Conservation (phyloP, 495 filamentous ascomycete genomes). For the Penicillium desertorum region DNA sequence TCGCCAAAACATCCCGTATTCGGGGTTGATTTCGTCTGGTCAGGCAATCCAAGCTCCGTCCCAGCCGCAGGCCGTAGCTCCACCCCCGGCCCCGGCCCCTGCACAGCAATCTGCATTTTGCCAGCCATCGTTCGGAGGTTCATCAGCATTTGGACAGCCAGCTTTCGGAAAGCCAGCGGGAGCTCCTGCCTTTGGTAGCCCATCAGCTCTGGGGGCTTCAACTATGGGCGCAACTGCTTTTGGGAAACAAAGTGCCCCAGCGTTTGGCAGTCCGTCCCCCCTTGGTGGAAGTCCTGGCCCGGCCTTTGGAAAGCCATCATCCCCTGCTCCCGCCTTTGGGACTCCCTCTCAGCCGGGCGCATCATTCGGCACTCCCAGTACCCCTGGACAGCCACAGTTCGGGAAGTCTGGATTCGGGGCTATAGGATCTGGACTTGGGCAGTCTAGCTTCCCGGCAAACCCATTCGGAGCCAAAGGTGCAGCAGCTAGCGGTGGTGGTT, state of each 20-base stretch:
- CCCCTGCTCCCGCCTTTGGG: slow-evolving; percentile 36
- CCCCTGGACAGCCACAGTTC: slow-evolving; percentile 35
- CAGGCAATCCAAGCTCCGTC: slow-evolving; percentile 29
- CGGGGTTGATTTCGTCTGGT: slow-evolving; percentile 57
- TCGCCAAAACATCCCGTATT: slow-evolving; percentile 66
- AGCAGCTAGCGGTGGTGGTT: slow-evolving; percentile 37
- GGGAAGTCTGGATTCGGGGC: slow-evolving; percentile 51
- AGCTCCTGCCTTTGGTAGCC: slow-evolving; percentile 38
- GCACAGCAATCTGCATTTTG: slow-evolving; percentile 42
- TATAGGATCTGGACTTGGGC: slow-evolving; percentile 43
- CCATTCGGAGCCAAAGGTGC: slow-evolving; percentile 27
- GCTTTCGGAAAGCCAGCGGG: slow-evolving; percentile 33
- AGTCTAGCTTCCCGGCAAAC: slow-evolving; percentile 35
- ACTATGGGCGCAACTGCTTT: slow-evolving; percentile 40
- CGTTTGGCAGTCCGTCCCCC: slow-evolving; percentile 30
- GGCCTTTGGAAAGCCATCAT: slow-evolving; percentile 51
- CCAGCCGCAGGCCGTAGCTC: slow-evolving; percentile 25
- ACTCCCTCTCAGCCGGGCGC: slow-evolving; percentile 32
- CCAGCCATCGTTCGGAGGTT: slow-evolving; percentile 41
- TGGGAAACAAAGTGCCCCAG: slow-evolving; percentile 29
- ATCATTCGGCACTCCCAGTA: slow-evolving; percentile 31
- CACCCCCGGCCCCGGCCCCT: slow-evolving; percentile 16
- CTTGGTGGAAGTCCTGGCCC: slow-evolving; percentile 34
- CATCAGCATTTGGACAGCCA: slow-evolving; percentile 38
- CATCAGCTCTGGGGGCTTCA: slow-evolving; percentile 34